These are phyloP conservation scores for Austroboletus niveus DNA, from an alignment of 1,284 basidiomycete species.

Conservation along the genomic window DNA sequence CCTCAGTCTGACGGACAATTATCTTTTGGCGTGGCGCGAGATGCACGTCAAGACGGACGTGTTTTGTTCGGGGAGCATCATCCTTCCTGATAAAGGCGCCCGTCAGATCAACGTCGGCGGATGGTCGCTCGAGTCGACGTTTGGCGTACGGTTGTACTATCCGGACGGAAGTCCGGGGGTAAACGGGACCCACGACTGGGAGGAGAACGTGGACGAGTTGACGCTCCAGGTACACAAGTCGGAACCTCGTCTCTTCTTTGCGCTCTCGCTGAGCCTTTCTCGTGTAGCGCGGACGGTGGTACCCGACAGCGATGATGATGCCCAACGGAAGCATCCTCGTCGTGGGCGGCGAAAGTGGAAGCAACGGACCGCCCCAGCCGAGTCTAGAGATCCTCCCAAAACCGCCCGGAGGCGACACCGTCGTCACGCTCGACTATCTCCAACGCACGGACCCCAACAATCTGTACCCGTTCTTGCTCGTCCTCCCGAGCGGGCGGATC, in stretches of 20 bases:
- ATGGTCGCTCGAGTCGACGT: slow-evolving; percentile 61
- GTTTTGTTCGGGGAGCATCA: slow-evolving; percentile 71
- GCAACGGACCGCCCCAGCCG: slow-evolving; percentile 61
- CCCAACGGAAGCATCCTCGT: slow-evolving; percentile 70
- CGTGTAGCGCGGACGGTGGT: slow-evolving; percentile 65
- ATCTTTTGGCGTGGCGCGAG: slow-evolving; percentile 59
- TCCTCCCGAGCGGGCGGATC: slow-evolving; percentile 62
- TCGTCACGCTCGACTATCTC: slow-evolving; percentile 44
- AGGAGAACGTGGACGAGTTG: slow-evolving; percentile 45
- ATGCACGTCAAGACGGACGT: slow-evolving; percentile 75
- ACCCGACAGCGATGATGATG: slow-evolving; percentile 63
- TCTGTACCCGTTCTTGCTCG: slow-evolving; percentile 71
- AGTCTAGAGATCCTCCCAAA: slow-evolving; percentile 60
- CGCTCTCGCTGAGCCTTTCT: too few relatives aligned
- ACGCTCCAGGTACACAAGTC: slow-evolving; percentile 39
- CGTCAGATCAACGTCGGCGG: slow-evolving; percentile 72
- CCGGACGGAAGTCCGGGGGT: slow-evolving; percentile 49
- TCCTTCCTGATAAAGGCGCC: slow-evolving; percentile 69
- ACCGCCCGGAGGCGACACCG: slow-evolving; percentile 42
- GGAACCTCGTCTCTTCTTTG: too few relatives aligned
- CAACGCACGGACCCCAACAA: slow-evolving; percentile 71
- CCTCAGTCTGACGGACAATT: slow-evolving; percentile 52
- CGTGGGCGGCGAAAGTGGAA: slow-evolving; percentile 72
- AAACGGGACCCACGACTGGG: slow-evolving; percentile 55
- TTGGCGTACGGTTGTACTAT: slow-evolving; percentile 59